These are phyloP conservation scores for Candida patagonica DNA, from an alignment of 805 yeast genomes.

Conservation along the genomic window DNA sequence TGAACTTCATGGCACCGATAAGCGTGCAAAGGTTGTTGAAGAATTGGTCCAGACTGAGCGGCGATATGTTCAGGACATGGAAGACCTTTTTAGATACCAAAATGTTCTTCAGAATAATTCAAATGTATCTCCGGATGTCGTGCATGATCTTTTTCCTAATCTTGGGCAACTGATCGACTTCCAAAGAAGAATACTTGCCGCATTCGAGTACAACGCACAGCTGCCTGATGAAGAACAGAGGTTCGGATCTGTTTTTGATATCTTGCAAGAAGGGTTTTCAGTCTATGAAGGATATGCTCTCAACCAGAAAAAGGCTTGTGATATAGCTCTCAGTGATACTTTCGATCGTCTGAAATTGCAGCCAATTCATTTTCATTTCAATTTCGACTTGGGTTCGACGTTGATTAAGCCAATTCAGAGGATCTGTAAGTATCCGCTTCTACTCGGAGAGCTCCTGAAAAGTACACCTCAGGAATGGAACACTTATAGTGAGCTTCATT, in stretches of 20 bases:
- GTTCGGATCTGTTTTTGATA: constrained; percentile 80
- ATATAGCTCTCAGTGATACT: constrained; percentile 57
- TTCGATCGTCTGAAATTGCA: constrained; percentile 35
- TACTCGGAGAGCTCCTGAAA: constrained; percentile 63
- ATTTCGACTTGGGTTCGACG: constrained; percentile 81
- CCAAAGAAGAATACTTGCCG: constrained; percentile 80
- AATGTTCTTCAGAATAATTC: constrained; percentile 58
- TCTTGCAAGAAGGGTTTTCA: constrained; percentile 76
- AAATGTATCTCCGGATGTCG: constrained; percentile 64
- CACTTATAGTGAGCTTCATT: constrained; percentile 54
- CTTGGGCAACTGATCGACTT: constrained; percentile 77
- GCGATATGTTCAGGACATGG: constrained; percentile 86
- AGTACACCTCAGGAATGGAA: constrained; percentile 45
- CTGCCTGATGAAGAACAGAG: constrained; percentile 71
- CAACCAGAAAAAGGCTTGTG: constrained; percentile 81
- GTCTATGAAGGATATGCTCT: constrained; percentile 92
- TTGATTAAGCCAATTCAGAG: constrained; percentile 93
- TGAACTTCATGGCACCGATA: constrained; percentile 34
- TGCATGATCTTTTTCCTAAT: constrained; percentile 79
- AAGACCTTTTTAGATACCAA: constrained; percentile 58
- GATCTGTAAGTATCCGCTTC: constrained; percentile 86
- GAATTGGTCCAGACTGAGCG: constrained; percentile 88
- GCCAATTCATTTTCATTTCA: constrained; percentile 19
- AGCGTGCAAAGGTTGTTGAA: constrained; percentile 66
- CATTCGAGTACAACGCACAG: constrained; percentile 77